Evolutionary conservation across 495 filamentous ascomycete species (phyloP), one percentile per base, ranked within the genome.

Genomic region (Aspergillus asperescens): DNA sequence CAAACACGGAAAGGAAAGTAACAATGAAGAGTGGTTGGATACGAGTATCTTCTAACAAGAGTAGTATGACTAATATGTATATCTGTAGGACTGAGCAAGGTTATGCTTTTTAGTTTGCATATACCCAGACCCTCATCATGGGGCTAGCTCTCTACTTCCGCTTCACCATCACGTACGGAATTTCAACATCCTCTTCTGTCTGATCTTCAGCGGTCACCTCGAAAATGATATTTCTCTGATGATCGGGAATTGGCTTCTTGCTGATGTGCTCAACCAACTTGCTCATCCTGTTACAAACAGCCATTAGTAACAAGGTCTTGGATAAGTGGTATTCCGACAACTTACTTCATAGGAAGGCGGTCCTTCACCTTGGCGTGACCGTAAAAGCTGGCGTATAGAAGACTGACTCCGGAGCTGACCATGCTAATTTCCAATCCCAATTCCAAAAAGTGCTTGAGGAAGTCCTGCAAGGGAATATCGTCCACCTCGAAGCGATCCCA

Each of bases 401-500:
- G 71, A 66, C 89, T 96, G 48, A 97, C 93, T 2, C 92, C 94
- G 10, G 89, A 96, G 77, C 89, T 95, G 50, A 99, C 74, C 94
- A 97, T 97, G 40, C 81, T 86, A 54, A 96, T 86, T 34, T 79
- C 77, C 51, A 99, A 73, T 6, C 94, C 94, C 59, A 86, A 83
- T 50, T 80, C 72, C 54, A 84, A 74, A 65, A 99, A 96, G 60
- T 88, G 68, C 34, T 87, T 79, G 7, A 99, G 64, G 61, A 99
- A 87, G 61, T 96, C 82, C 60, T 78, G 76, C 53, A 99, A 75
- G 15, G 89, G 89, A 48, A 96, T 81, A 63, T 99, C 81, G 43
- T 85, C 81, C 43, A 94, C 78, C 73, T 99, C 90, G 64, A 97
- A 99, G 15, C 94, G 86, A 71, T 96, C 94, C 94, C 94, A 99